Conservation (phyloP, 2,329 filamentous ascomycete genomes). For the Pyrenochaeta sp. region DNA sequence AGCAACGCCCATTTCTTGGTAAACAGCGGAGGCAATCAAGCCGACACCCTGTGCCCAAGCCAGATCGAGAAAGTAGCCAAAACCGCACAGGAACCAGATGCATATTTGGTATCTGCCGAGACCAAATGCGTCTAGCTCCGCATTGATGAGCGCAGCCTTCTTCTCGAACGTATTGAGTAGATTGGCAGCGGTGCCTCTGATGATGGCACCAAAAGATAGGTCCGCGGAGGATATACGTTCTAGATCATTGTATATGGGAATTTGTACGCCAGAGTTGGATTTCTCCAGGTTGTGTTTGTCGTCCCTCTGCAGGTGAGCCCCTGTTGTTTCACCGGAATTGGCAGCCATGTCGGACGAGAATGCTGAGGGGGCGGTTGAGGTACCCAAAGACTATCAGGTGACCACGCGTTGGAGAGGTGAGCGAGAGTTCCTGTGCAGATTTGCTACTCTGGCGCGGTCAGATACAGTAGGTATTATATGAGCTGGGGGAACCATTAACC, state of each 20-base stretch:
- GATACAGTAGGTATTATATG: conserved; percentile 18
- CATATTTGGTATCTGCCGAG: conserved; percentile 40
- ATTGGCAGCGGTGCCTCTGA: conserved; percentile 36
- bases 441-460: conserved; percentile 7
- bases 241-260: conserved; percentile 39
- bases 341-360: conserved; percentile 8
- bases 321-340: neutral
- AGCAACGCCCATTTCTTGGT: conserved; percentile 40
- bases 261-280: conserved; percentile 14
- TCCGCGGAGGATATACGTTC: conserved; percentile 32
- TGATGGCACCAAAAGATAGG: conserved; percentile 34
- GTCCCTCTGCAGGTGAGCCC: neutral
- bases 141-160: conserved; percentile 42
- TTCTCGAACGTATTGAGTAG: conserved; percentile 40
- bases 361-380: neutral
- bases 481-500: conserved; percentile 6
- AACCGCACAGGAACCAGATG: conserved; percentile 44
- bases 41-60: conserved; percentile 43
- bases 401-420: conserved; percentile 8
- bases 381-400: conserved; percentile 6
- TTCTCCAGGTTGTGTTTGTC: conserved; percentile 2
- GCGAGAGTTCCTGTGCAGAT: conserved; percentile 4
- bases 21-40: conserved; percentile 34
- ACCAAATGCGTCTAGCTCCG: conserved; percentile 41
- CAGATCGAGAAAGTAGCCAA: conserved; percentile 42